Evolutionary conservation across 2,329 filamentous ascomycete genomes (phyloP), one percentile per base, ranked within the genome.

Genomic region (Cryphonectria carpinicola): DNA sequence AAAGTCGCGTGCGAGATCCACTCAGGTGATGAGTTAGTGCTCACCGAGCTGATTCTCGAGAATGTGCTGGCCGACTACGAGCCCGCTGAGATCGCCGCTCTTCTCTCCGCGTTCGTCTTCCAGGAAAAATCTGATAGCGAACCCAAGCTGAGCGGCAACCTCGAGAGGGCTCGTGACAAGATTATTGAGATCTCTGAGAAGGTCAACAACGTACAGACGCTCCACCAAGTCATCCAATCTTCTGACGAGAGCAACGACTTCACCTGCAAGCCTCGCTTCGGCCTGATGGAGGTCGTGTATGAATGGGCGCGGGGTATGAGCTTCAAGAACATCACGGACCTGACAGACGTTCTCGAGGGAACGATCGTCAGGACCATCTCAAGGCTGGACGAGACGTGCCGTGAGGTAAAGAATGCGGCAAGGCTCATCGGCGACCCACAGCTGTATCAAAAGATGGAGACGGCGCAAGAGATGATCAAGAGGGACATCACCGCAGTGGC

Each of bases 1-100:
- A 98, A 98, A 81, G 96, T 99, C 32, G 96, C 96, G 5, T 99
- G 96, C 82, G 96, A 99, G 81, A 95, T 99, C 72, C 96, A 98
- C 81, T 98, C 95, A 0, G 95, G 95, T 25, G 95, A 98, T 79
- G 96, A 99, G 81, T 88, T 99, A 0, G 95, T 99, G 0, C 88
- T 99, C 25, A 99, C 96, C 0, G 96, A 99, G 80, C 88, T 98
- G 7, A 94, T 99, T 64, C 90, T 99, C 25, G 96, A 99, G 81
- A 99, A 99, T 76, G 94, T 98, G 1, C 89, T 99, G 3, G 95
- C 95, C 66, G 93, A 97, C 72, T 98, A 96, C 80, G 95, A 98
- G 76, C 94, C 95, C 1, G 94, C 97, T 75, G 96, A 99, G 81
- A 98, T 99, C 73, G 96, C 97, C 0, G 95, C 96, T 14, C 86